These are phyloP conservation scores for Paecilomyces sp. DNA, from an alignment of 2,329 filamentous ascomycete species.

Conservation along the genomic window DNA sequence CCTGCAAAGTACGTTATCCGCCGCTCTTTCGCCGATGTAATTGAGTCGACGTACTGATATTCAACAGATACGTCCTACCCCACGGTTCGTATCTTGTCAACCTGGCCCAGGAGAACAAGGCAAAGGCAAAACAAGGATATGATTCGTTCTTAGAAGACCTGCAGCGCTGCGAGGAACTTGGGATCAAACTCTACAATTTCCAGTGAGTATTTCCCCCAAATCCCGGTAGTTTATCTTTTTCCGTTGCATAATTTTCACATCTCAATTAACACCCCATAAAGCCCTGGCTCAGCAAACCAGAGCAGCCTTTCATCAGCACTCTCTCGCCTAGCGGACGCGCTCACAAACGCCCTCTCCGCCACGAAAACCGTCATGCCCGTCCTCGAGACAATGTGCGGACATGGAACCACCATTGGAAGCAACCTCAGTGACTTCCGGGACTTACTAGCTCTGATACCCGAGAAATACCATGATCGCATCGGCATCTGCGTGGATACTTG, in stretches of 20 bases:
- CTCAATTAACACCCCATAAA: conserved; percentile 13
- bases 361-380: conserved; percentile 73
- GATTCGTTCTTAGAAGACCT: conserved; percentile 82
- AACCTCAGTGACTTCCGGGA: conserved; percentile 80
- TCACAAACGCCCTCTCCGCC: conserved; percentile 74
- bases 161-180: conserved; percentile 72
- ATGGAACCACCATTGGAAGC: conserved; percentile 78
- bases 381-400: conserved; percentile 91
- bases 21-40: not conserved
- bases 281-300: conserved; percentile 71
- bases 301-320: conserved; percentile 63
- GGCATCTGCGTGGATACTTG: conserved; percentile 97
- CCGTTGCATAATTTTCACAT: not conserved
- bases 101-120: conserved; percentile 72
- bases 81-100: conserved; percentile 97
- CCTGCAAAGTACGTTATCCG: conserved; percentile 44
- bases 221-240: not conserved
- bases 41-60: not conserved
- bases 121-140: conserved; percentile 81
- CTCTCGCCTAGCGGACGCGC: conserved; percentile 67
- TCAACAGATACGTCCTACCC: conserved; percentile 62
- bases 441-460: conserved; percentile 65
- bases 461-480: conserved; percentile 72
- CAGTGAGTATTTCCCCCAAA: conserved; percentile 44
- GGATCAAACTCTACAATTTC: conserved; percentile 94